phyloP scores from a whole-genome alignment of 129 eudicot genomes.

The Flaveria bidentis region DNA sequence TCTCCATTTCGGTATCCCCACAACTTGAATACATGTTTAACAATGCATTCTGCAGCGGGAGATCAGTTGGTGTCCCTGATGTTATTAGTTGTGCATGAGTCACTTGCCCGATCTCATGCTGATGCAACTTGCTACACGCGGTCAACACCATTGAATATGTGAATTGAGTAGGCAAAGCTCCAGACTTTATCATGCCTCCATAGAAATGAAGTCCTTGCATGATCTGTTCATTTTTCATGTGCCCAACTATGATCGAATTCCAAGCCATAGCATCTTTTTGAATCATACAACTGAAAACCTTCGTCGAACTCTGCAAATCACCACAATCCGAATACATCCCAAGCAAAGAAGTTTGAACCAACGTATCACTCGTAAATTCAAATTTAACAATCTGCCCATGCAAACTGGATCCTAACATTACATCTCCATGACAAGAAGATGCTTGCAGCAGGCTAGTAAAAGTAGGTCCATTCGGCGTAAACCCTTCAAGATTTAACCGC shows the following conservation, averaged over 20 bases:
- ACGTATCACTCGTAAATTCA: conserved; percentile 55
- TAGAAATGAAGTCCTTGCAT: conserved; percentile 50
- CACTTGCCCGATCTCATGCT: conserved; percentile 47
- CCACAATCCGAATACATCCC: conserved; percentile 65
- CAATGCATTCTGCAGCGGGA: conserved; percentile 63
- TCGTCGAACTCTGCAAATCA: conserved; percentile 53
- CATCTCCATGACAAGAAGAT: conserved; percentile 36
- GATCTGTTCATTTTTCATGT: conserved; percentile 50
- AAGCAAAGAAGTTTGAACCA: conserved; percentile 66
- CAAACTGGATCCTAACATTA: conserved; percentile 47
- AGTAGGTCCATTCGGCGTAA: conserved; percentile 58
- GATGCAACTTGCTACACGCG: conserved; percentile 60
- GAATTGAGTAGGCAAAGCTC: conserved; percentile 45
- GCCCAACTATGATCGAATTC: conserved; percentile 69
- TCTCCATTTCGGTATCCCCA: conserved; percentile 47
- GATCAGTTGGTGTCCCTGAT: conserved; percentile 50
- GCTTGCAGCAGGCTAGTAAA: conserved; percentile 72
- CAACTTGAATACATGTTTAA: conserved; percentile 74
- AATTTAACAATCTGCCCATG: conserved; percentile 52
- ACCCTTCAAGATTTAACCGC: conserved; percentile 40
- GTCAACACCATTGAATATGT: conserved; percentile 71
- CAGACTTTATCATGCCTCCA: conserved; percentile 44
- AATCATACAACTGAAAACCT: conserved; percentile 44
- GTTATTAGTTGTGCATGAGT: conserved; percentile 53
- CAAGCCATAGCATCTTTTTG: conserved; percentile 67